A percentile compares a stretch with the other conserved stretches of the same genome.
Evolutionary conservation across 148 eudicot genomes (phyloP).

Genomic region (Selenicereus undatus): DNA sequence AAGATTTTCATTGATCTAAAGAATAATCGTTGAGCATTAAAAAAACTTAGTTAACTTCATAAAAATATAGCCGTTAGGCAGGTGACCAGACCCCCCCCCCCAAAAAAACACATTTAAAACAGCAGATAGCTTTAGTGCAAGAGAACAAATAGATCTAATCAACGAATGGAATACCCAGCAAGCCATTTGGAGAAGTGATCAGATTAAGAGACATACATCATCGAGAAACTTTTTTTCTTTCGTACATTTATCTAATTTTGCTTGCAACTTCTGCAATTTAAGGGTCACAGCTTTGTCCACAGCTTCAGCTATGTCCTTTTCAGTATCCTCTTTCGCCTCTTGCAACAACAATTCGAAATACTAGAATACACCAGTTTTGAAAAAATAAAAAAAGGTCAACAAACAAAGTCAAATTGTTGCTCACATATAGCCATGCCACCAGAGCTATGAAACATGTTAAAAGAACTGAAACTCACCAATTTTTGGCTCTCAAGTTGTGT

Average conservation of each 20-base stretch:
- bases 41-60: background rate
- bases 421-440: background rate
- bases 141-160: background rate
- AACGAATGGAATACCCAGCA: background rate
- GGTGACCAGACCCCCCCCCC: background rate
- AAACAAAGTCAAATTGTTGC: background rate
- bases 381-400: background rate
- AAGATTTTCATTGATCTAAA: conserved; percentile 79
- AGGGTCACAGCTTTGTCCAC: conserved; percentile 53
- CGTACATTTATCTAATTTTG: conserved; percentile 59
- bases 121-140: background rate
- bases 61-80: conserved; percentile 2
- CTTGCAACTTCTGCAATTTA: conserved; percentile 70
- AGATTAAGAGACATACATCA: conserved; percentile 46
- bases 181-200: background rate
- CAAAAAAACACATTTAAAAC: background rate
- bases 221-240: conserved; percentile 76
- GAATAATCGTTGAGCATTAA: background rate
- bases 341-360: conserved; percentile 75
- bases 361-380: conserved; percentile 31
- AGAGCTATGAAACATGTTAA: background rate
- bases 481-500: conserved; percentile 92
- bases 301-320: conserved; percentile 52
- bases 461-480: conserved; percentile 40
- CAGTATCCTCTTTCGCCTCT: conserved; percentile 75